Conservation (phyloP, 2,329 filamentous ascomycete species). For the Hypoxylon sp. region DNA sequence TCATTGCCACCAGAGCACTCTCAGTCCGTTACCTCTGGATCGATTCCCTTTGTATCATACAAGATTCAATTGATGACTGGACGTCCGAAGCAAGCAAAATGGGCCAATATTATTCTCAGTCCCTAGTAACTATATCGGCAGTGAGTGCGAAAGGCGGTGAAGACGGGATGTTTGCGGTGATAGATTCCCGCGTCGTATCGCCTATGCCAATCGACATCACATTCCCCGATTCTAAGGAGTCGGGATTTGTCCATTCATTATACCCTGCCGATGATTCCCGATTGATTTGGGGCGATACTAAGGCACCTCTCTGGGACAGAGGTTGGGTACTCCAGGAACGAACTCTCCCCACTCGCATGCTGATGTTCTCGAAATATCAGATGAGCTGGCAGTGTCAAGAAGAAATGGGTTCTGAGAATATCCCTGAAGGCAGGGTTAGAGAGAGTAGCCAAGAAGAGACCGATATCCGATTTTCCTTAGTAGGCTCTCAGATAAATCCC, state of each 20-base stretch:
- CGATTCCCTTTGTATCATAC: background rate
- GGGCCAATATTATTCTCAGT: background rate
- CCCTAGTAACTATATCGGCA: background rate
- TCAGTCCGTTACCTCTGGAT: background rate
- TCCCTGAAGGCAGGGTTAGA: background rate
- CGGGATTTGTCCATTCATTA: background rate
- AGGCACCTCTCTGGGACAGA: background rate
- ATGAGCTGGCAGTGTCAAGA: background rate
- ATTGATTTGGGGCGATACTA: background rate
- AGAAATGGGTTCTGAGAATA: background rate
- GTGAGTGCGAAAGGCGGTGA: background rate
- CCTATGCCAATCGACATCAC: background rate
- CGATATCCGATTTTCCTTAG: background rate
- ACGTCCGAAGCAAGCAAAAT: background rate
- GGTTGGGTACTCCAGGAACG: background rate
- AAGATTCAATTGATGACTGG: background rate
- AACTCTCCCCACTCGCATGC: background rate
- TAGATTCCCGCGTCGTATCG: background rate
- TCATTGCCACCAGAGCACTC: background rate
- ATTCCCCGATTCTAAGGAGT: background rate
- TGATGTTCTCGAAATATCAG: background rate
- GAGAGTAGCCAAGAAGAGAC: background rate
- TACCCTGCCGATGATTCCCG: background rate
- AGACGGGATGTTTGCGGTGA: background rate
- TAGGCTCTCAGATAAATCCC: background rate